Percentiles rank a stretch among this genome's conserved stretches.
Evolutionary conservation across 345 rosid genomes (phyloP).

Genomic region (Camelina neglecta): DNA sequence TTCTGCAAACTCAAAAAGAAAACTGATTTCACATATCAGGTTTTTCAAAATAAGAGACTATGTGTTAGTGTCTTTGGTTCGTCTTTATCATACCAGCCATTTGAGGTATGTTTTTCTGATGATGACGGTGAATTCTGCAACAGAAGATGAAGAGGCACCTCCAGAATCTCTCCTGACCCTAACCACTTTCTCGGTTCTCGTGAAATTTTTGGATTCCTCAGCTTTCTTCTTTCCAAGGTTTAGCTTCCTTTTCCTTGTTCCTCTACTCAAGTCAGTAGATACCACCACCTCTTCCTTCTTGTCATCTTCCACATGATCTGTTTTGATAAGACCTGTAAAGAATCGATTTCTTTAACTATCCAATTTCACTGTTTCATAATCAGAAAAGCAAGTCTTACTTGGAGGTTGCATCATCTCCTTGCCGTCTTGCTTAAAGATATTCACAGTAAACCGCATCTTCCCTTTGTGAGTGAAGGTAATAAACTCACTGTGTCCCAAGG

Average conservation of each 20-base stretch:
- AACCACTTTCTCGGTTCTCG: not conserved
- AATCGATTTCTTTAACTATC: too few relatives aligned
- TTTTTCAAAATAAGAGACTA: too few relatives aligned
- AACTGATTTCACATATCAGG: not conserved
- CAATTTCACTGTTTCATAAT: slow-evolving; percentile 2
- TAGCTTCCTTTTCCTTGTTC: not conserved
- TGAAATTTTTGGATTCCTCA: not conserved
- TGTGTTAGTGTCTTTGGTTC: not conserved
- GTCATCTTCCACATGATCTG: not conserved
- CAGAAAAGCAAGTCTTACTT: not conserved
- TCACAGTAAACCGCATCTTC: not conserved
- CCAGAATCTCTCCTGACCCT: not conserved
- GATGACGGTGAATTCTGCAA: not conserved
- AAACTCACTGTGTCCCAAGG: slow-evolving; percentile 2
- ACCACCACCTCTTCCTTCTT: not conserved
- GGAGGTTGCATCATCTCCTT: not conserved
- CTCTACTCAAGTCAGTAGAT: not conserved
- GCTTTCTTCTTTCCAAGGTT: not conserved
- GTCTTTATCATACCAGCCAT: not conserved
- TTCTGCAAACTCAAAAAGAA: not conserved
- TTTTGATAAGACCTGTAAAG: not conserved
- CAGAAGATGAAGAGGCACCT: not conserved
- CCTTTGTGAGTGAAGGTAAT: not conserved
- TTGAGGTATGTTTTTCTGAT: not conserved
- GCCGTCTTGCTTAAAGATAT: not conserved